A percentile compares a stretch with the other conserved stretches of the same genome.
These are phyloP conservation scores for Clonostachys byssicola DNA, from an alignment of 2,329 filamentous ascomycete genomes.

Conservation along the genomic window DNA sequence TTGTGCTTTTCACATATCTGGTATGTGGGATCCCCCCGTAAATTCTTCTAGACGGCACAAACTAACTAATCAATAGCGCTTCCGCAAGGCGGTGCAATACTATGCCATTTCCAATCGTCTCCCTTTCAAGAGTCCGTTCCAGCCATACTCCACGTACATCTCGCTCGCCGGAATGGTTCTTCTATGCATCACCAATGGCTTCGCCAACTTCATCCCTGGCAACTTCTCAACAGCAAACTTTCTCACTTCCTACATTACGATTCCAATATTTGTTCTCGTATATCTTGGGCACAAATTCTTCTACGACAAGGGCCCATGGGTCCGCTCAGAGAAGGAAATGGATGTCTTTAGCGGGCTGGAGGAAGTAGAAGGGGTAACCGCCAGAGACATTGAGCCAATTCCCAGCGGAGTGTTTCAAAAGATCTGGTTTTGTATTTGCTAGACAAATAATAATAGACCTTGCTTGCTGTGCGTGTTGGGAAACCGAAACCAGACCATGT, in stretches of 20 bases:
- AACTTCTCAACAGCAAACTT: slow-evolving; percentile 16
- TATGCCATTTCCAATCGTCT: slow-evolving; percentile 4
- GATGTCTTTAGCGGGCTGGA: too few relatives aligned
- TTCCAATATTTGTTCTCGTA: slow-evolving; percentile 13
- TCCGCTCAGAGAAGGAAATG: too few relatives aligned
- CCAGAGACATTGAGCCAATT: too few relatives aligned
- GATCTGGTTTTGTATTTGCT: too few relatives aligned
- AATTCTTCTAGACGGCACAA: too few relatives aligned
- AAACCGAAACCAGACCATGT: too few relatives aligned
- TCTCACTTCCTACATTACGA: slow-evolving; percentile 19
- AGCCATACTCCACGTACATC: slow-evolving; percentile 11
- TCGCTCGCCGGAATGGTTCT: slow-evolving; percentile 9
- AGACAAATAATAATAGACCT: too few relatives aligned
- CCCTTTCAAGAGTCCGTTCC: slow-evolving; percentile 10
- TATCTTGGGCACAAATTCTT: neutral
- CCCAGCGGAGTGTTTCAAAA: too few relatives aligned
- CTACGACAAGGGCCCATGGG: neutral
- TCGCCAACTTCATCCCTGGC: slow-evolving; percentile 11
- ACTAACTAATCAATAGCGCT: slow-evolving; percentile 4
- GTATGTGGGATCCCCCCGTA: too few relatives aligned
- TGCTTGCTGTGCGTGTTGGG: too few relatives aligned
- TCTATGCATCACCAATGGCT: slow-evolving; percentile 6
- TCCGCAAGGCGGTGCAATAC: slow-evolving; percentile 4
- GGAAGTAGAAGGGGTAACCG: too few relatives aligned
- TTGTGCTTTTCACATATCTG: neutral